Evolutionary conservation across 108 stramenopile genomes (phyloP).

Genomic region (Mayamaea pseudoterrestris): DNA sequence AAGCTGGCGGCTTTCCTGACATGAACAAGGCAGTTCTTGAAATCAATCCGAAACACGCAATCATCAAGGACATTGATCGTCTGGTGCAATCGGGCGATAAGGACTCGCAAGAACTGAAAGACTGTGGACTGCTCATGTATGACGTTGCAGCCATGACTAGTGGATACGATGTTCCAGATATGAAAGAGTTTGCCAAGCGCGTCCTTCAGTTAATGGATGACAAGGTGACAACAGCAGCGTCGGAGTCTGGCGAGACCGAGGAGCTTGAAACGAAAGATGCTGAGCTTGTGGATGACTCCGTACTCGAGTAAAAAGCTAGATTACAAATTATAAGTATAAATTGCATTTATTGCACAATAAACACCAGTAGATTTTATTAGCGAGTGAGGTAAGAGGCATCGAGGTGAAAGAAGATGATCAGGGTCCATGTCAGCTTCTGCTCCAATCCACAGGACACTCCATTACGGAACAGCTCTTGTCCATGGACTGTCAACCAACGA

Average conservation of each 20-base stretch:
- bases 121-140: slow-evolving; percentile 74
- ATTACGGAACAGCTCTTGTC: too few relatives aligned
- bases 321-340: too few relatives aligned
- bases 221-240: not conserved
- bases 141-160: slow-evolving; percentile 93
- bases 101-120: slow-evolving; percentile 50
- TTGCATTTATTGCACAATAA: too few relatives aligned
- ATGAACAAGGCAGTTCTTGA: slow-evolving; percentile 90
- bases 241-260: not conserved
- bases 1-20: slow-evolving; percentile 39
- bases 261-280: slow-evolving; percentile 1
- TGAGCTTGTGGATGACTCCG: not conserved
- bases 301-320: too few relatives aligned
- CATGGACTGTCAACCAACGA: too few relatives aligned
- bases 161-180: slow-evolving; percentile 88
- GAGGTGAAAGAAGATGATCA: too few relatives aligned
- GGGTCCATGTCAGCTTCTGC: too few relatives aligned
- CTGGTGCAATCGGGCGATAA: slow-evolving; percentile 39
- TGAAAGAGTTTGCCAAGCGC: slow-evolving; percentile 70
- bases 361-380: too few relatives aligned
- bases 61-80: slow-evolving; percentile 65
- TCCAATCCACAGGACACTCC: too few relatives aligned
- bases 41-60: slow-evolving; percentile 91
- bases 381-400: too few relatives aligned
- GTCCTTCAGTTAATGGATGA: slow-evolving; percentile 77